Conservation (phyloP, 495 filamentous ascomycete genomes). For the Penicillium canescens region DNA sequence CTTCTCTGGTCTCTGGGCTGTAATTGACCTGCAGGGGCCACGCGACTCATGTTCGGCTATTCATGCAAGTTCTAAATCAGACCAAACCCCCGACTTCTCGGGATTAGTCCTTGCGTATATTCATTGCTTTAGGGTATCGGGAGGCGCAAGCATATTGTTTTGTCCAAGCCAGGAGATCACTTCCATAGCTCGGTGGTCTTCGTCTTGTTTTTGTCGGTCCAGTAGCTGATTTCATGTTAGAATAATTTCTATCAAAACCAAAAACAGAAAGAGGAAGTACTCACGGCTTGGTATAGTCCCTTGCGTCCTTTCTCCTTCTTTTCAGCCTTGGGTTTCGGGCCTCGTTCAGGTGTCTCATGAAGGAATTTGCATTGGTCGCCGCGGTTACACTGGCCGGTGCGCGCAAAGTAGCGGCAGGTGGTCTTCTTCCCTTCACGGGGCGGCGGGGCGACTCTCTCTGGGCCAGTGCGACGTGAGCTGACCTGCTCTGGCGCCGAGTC, state of each 20-base stretch:
- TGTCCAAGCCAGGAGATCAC: slow-evolving; percentile 46
- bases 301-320: slow-evolving; percentile 40
- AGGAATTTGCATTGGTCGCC: slow-evolving; percentile 48
- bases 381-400: slow-evolving; percentile 44
- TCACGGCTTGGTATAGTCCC: slow-evolving; percentile 53
- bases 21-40: not conserved
- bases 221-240: slow-evolving; percentile 37
- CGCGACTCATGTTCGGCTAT: slow-evolving; percentile 1
- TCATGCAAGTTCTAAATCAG: not conserved
- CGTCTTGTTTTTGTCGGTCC: slow-evolving; percentile 46
- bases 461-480: slow-evolving; percentile 41
- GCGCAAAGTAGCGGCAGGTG: slow-evolving; percentile 47
- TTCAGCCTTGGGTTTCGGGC: slow-evolving; percentile 31
- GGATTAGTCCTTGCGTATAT: not conserved
- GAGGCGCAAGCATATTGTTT: slow-evolving; percentile 24
- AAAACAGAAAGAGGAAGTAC: slow-evolving; percentile 17
- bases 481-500: slow-evolving; percentile 45
- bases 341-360: slow-evolving; percentile 40
- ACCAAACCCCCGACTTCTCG: slow-evolving; percentile 5
- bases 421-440: slow-evolving; percentile 39
- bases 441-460: slow-evolving; percentile 43
- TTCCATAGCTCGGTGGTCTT: slow-evolving; percentile 45
- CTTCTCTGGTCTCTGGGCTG: no score
- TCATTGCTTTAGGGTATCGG: slow-evolving; percentile 5
- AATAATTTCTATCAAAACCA: slow-evolving; percentile 5